These are phyloP conservation scores for Corymbia citriodora DNA, from an alignment of 441 rosid species.

Conservation along the genomic window DNA sequence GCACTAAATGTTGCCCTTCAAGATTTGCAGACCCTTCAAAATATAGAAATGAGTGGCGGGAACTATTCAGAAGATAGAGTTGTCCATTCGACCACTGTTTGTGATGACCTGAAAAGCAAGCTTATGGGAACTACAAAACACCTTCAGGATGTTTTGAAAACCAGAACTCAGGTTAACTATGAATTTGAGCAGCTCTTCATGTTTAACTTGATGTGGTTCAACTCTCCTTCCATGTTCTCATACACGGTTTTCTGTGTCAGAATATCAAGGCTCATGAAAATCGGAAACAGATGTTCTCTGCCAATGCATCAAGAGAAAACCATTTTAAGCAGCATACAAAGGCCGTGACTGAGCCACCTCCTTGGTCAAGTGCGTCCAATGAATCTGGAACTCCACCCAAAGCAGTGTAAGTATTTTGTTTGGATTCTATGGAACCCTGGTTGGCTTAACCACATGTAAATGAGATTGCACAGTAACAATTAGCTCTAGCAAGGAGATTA, in stretches of 20 bases:
- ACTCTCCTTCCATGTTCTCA: neutral
- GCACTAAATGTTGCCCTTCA: conserved; percentile 66
- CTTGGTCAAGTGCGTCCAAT: conserved; percentile 70
- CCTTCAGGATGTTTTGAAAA: conserved; percentile 70
- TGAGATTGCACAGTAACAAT: neutral
- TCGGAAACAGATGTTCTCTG: conserved; percentile 74
- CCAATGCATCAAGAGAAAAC: conserved; percentile 56
- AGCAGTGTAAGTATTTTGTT: conserved; percentile 39
- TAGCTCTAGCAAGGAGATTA: neutral
- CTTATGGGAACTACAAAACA: conserved; percentile 81
- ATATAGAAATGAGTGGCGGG: conserved; percentile 70
- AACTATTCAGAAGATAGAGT: conserved; percentile 69
- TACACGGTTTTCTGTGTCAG: conserved; percentile 18
- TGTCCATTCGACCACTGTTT: conserved; percentile 71
- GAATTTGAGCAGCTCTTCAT: neutral
- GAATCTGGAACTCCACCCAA: conserved; percentile 34
- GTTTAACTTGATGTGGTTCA: neutral
- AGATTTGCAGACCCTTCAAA: conserved; percentile 80
- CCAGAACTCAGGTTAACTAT: conserved; percentile 72
- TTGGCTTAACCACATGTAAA: neutral
- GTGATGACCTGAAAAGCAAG: conserved; percentile 75
- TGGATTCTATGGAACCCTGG: neutral
- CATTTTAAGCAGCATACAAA: conserved; percentile 35
- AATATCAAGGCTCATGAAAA: conserved; percentile 93
- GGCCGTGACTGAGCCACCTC: conserved; percentile 68